Evolutionary conservation across 495 filamentous ascomycete genomes (phyloP).

Genomic region (Penicillium pulvis): DNA sequence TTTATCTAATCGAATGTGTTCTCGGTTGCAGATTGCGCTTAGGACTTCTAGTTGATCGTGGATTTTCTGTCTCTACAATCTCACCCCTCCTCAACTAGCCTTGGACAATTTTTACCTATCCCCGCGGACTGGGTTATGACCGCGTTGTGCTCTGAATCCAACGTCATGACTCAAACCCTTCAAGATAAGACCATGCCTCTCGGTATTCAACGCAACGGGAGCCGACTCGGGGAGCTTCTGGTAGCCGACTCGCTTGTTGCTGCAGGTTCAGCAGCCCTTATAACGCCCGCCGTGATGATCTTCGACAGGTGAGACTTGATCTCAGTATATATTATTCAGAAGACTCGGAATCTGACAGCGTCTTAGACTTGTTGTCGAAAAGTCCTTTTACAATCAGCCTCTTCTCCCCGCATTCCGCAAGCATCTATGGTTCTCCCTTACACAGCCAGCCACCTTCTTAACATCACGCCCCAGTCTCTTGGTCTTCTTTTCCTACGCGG

Average conservation of each 20-base stretch:
- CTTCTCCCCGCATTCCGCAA: conserved; percentile 63
- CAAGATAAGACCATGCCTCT: conserved; percentile 33
- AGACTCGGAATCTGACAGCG: conserved; percentile 9
- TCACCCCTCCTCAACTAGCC: background rate
- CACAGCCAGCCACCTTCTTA: conserved; percentile 67
- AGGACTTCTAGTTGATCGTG: conserved; percentile 6
- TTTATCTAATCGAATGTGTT: conserved; percentile 22
- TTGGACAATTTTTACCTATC: background rate
- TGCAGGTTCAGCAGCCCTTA: conserved; percentile 40
- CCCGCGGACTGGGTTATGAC: conserved; percentile 10
- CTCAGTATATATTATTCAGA: background rate
- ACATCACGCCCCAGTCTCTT: conserved; percentile 75
- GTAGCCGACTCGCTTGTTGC: conserved; percentile 38
- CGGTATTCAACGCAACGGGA: conserved; percentile 28
- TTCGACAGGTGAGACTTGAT: conserved; percentile 34
- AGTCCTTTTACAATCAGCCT: conserved; percentile 74
- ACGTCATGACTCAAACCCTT: conserved; percentile 27
- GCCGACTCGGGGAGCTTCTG: conserved; percentile 35
- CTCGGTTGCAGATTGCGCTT: conserved; percentile 4
- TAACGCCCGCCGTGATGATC: conserved; percentile 45
- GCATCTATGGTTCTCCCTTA: conserved; percentile 63
- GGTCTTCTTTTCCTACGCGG: conserved; percentile 80
- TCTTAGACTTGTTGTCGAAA: conserved; percentile 69
- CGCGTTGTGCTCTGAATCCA: conserved; percentile 7
- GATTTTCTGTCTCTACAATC: conserved; percentile 3